Percentiles rank a stretch among this genome's conserved stretches.
These are phyloP conservation scores for Exserohilum turcica DNA, from an alignment of 2,329 filamentous ascomycete genomes.

Conservation along the genomic window DNA sequence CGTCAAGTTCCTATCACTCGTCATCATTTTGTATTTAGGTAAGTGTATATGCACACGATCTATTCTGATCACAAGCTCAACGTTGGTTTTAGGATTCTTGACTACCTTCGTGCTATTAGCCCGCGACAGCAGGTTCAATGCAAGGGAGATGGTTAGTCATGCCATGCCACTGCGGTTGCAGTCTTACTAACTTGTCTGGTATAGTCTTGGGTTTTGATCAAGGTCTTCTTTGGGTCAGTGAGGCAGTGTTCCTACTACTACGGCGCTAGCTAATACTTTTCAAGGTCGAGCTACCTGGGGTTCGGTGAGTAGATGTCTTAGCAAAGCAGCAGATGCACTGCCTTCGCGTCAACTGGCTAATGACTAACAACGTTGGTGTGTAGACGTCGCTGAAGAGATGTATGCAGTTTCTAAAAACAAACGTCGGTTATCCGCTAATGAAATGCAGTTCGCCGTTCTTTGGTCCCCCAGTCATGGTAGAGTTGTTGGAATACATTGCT, in stretches of 20 bases:
- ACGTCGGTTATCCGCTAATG: constrained; percentile 16
- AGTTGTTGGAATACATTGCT: constrained; percentile 15
- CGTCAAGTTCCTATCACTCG: constrained; percentile 77
- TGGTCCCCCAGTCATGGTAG: constrained; percentile 59
- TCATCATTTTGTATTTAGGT: constrained; percentile 81
- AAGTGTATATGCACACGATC: constrained; percentile 5
- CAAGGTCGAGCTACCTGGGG: constrained; percentile 69
- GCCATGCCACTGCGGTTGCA: too few relatives aligned
- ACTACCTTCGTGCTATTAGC: constrained; percentile 83
- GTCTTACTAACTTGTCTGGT: constrained; percentile 15
- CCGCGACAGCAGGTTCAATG: constrained; percentile 66
- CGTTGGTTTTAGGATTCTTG: constrained; percentile 67
- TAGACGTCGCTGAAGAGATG: constrained; percentile 56
- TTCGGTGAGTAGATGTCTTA: constrained; percentile 60
- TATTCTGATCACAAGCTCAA: constrained; percentile 3
- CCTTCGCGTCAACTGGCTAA: constrained; percentile 27
- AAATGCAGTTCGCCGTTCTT: constrained; percentile 54
- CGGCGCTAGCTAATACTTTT: not conserved
- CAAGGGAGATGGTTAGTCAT: constrained; percentile 62
- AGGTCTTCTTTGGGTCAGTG: constrained; percentile 75
- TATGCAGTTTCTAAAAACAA: constrained; percentile 15
- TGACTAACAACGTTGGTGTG: constrained; percentile 29
- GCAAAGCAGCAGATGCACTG: constrained; percentile 5
- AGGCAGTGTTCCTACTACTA: not conserved
- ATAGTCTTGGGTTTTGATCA: constrained; percentile 71